Evolutionary conservation across 1,139 yeast genomes (phyloP), one percentile per base, ranked within the genome.

Genomic region (Lodderomyces orthopsilosis): DNA sequence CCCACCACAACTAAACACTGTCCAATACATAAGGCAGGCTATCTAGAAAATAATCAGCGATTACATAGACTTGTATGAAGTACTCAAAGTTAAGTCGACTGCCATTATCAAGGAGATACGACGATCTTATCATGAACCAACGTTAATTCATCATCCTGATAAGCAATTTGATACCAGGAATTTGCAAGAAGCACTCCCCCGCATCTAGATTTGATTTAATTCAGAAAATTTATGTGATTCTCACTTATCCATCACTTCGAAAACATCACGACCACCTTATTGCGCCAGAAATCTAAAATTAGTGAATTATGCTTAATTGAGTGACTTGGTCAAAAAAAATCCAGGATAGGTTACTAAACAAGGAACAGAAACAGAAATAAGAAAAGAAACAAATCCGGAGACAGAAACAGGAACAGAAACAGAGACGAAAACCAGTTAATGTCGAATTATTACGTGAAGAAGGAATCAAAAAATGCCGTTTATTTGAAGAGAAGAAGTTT

Each of bases 81-180:
- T 61, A 43, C 52, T 73, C 1, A 65, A 58, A 5, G 60, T 70
- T 4, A 38, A 51, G 0, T 28, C 33, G 2, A 52, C 55, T 0
- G 52, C 54, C 4, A 61, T 67, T 2, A 12, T 24, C 4, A 17
- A 32, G 12, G 94, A 85, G 48, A 73, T 93, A 49, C 88, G 88
- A 62, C 83, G 81, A 59, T 95, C 95, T 6, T 93, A 88, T 59
- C 74, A 97, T 45, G 81, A 77, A 54, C 79, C 80, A 56, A 98
- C 98, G 0, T 69, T 91, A 17, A 70, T 67, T 48, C 81, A 80
- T 47, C 98, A 93, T 54, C 84, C 84, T 0, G 84, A 79, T 57
- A 79, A 77, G 57, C 68, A 72, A 49, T 55, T 66, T 3, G 63
- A 64, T 4, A 12, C 19, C 4, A 26, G 12, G 8, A 32, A 17